Conservation (phyloP, 768 basidiomycete species). For the Clitopilus hobsonii region DNA sequence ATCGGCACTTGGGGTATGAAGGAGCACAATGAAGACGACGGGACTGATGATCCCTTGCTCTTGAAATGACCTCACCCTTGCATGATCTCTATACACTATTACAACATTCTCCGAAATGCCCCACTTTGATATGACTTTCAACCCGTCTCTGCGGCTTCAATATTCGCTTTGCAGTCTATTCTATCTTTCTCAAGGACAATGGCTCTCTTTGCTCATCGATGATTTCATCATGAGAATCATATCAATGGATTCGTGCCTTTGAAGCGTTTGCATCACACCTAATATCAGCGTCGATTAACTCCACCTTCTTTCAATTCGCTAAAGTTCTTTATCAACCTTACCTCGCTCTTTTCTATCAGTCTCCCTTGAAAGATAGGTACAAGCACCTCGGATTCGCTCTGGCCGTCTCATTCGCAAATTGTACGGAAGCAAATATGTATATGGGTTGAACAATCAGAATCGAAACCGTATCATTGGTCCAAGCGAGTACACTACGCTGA, state of each 20-base stretch:
- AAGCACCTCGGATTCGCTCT: background rate
- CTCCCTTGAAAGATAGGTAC: background rate
- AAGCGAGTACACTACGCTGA: background rate
- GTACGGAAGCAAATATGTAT: background rate
- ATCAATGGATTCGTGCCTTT: background rate
- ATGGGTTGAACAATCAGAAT: background rate
- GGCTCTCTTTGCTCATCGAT: background rate
- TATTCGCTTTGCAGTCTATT: background rate
- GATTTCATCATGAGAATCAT: background rate
- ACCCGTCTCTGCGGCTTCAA: background rate
- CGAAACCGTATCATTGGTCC: background rate
- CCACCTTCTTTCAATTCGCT: background rate
- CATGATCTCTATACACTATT: background rate
- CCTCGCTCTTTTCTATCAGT: too few species aligned
- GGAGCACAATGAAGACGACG: constrained; percentile 14
- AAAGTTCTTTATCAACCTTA: background rate
- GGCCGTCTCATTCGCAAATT: background rate
- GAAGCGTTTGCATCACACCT: background rate
- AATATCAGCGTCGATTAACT: background rate
- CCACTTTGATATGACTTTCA: background rate
- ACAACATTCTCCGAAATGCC: background rate
- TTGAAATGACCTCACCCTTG: constrained; percentile 5
- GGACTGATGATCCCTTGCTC: constrained; percentile 15
- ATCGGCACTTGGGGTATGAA: constrained; percentile 7
- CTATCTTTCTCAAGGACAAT: background rate